These are phyloP conservation scores for Prunus kanzakura DNA, from an alignment of 306 rosid genomes.

Conservation along the genomic window DNA sequence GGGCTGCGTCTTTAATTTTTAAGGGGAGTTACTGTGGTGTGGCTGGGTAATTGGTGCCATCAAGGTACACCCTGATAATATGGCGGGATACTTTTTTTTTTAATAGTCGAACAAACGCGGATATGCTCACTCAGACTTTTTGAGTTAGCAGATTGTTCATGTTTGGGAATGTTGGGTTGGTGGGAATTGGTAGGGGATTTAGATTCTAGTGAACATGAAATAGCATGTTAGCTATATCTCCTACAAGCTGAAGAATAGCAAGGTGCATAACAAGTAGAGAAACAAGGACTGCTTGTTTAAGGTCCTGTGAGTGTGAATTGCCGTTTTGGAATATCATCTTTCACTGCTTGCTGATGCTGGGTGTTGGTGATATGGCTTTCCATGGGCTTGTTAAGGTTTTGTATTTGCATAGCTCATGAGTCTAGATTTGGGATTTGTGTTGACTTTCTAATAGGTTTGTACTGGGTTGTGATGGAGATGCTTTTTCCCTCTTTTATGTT, in stretches of 20 bases:
- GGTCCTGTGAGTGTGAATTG: background rate
- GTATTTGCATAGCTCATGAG: background rate
- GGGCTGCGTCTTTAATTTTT: background rate
- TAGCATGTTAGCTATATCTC: slow-evolving; percentile 1
- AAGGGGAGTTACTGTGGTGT: background rate
- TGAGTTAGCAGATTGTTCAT: background rate
- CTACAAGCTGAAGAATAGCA: background rate
- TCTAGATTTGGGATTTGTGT: background rate
- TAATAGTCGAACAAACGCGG: background rate
- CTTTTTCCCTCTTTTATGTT: background rate
- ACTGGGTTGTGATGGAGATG: background rate
- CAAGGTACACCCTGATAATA: background rate
- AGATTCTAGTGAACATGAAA: background rate
- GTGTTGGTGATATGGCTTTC: background rate
- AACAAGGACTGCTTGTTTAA: background rate
- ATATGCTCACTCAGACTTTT: background rate
- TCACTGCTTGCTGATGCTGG: background rate
- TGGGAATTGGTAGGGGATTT: background rate
- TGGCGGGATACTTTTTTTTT: background rate
- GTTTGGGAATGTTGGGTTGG: background rate
- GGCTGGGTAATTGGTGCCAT: background rate
- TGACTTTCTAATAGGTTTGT: background rate
- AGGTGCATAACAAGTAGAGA: background rate
- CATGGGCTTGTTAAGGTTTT: background rate
- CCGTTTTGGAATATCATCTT: background rate